phyloP scores from a whole-genome alignment of 306 rosid genomes.

The Quercus rubra region DNA sequence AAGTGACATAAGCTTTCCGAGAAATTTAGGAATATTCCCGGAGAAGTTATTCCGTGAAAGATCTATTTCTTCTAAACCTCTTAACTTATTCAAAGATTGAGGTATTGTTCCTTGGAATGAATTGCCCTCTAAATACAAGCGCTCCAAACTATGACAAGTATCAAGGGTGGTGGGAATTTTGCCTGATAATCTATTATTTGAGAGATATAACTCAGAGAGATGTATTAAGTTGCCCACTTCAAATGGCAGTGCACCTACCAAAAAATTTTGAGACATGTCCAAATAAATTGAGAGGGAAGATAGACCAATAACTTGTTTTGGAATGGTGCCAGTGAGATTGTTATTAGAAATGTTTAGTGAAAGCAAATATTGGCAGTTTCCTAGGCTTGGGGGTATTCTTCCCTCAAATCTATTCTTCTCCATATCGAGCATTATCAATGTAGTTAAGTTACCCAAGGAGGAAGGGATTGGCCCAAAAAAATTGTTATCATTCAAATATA shows the following conservation, averaged over 20 bases:
- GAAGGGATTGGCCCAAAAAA: constrained; percentile 34
- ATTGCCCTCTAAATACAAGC: constrained; percentile 33
- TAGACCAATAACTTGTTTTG: constrained; percentile 27
- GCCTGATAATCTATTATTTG: constrained; percentile 34
- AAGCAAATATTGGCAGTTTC: constrained; percentile 20
- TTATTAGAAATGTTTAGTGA: constrained; percentile 22
- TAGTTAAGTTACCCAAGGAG: constrained; percentile 36
- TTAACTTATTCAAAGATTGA: constrained; percentile 19
- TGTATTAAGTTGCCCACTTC: constrained; percentile 29
- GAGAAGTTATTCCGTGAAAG: constrained; percentile 34
- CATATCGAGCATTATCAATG: constrained; percentile 13
- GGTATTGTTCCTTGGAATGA: constrained; percentile 36
- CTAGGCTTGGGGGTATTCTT: constrained; percentile 33
- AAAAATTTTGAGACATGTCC: constrained; percentile 30
- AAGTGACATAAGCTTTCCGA: constrained; percentile 17
- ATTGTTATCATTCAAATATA: constrained; percentile 21
- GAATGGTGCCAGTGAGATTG: constrained; percentile 40
- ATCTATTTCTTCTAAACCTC: constrained; percentile 35
- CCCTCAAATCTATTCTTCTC: constrained; percentile 34
- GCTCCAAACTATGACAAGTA: constrained; percentile 23
- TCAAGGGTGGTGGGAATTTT: constrained; percentile 37
- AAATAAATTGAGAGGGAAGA: constrained; percentile 36
- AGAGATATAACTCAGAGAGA: constrained; percentile 22
- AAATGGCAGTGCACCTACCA: constrained; percentile 30
- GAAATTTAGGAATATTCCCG: constrained; percentile 33